Base-by-base conservation (phyloP, 352 stramenopile genomes). In the Thraustochytrium sp. region DNA sequence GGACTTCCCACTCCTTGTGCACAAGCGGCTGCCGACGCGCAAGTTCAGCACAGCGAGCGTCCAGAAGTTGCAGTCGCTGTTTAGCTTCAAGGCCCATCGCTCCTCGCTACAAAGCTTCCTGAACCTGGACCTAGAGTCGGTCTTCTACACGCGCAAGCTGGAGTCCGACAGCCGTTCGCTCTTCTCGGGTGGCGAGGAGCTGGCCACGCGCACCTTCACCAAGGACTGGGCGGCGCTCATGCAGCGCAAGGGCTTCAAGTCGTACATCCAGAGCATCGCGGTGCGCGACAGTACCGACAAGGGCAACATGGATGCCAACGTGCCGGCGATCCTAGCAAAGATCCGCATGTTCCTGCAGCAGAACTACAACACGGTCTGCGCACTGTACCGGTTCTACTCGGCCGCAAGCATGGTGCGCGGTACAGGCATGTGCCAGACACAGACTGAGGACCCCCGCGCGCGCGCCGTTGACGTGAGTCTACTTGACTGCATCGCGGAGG, bases 261-360 rank as follows among this genome's bases (percentile, higher is more conserved):
- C 68, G 31, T 80, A 55, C 68, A 64, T 80, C 1, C 53, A 55
- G 37, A 80, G 68, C 38, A 80, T 80, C 76, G 68, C 68, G 23
- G 68, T 80, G 46, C 68, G 68, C n/a, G 68, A 80, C 51, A 80
- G 68, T 36, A 80, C 68, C 0, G 68, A 80, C 68, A 80, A 61
- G 34, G 68, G 68, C 51, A 64, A 80, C n/a, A 61, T 55, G 48
- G 68, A 80, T 13, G 42, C 68, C 23, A 80, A 80, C n/a, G 68
- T 80, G 26, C 68, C 68, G 18, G 48, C 68, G n/a, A 80, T 64
- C n/a, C 68, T 80, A n/a, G 18, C 23, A 8, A 61, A 80, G 13
- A 80, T 80, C 29, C 21, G 34, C n/a, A 26, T 4, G 13, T 80
- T 80, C 76, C 53, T 80, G 11, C 18, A 44, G n/a, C 9, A 8